Conservation (phyloP, 495 filamentous ascomycete species). For the Hypoxylon intermedium region DNA sequence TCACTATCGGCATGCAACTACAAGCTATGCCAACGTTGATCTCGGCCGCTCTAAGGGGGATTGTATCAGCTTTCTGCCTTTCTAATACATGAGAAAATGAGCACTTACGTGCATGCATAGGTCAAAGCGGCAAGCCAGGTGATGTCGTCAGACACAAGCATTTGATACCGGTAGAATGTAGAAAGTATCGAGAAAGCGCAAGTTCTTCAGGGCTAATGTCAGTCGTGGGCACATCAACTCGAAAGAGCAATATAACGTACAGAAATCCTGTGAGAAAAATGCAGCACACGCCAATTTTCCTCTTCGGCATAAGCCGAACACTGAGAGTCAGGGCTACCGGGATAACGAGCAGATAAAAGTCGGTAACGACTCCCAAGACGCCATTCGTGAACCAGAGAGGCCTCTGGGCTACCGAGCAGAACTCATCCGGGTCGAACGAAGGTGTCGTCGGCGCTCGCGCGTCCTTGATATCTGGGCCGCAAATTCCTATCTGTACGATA, state of each 20-base stretch:
- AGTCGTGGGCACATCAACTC: background rate
- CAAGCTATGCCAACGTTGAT: conserved; percentile 4
- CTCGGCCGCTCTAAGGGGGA: conserved; percentile 9
- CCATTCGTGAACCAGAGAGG: conserved; percentile 18
- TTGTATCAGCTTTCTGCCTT: no score
- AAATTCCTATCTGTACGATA: conserved; percentile 8
- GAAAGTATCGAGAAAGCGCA: background rate
- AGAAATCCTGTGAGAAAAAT: conserved; percentile 27
- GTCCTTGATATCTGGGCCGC: conserved; percentile 2
- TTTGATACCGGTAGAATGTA: background rate
- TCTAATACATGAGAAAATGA: no score
- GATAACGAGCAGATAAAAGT: conserved; percentile 29
- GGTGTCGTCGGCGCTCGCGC: conserved; percentile 2
- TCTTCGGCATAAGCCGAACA: conserved; percentile 4
- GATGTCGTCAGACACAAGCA: background rate
- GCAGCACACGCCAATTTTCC: conserved; percentile 16
- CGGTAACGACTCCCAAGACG: conserved; percentile 17
- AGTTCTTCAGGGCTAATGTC: background rate
- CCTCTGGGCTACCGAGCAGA: conserved; percentile 6
- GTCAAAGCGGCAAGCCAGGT: conserved; percentile 1
- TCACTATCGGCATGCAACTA: conserved; percentile 7
- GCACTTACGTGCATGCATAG: conserved; percentile 8
- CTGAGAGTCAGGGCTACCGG: conserved; percentile 22
- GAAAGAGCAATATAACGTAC: background rate
- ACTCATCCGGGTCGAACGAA: background rate